Conservation (phyloP, 805 yeast species). For the Candida tallmaniae region DNA sequence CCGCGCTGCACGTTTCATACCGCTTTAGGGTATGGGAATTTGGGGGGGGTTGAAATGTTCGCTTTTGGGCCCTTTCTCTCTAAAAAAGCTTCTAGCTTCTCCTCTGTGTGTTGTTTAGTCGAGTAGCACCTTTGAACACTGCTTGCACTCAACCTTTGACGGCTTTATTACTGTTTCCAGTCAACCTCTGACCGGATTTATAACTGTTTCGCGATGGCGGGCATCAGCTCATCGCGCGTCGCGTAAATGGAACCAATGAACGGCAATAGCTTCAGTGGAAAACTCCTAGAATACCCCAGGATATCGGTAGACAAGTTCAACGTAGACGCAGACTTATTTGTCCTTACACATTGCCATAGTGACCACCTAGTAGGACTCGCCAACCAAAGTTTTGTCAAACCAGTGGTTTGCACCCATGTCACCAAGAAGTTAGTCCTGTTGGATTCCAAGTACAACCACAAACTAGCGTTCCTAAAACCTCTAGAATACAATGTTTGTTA, state of each 20-base stretch:
- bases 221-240: no score
- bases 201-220: no score
- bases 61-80: not conserved
- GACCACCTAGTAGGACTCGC: conserved; percentile 52
- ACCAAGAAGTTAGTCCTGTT: conserved; percentile 20
- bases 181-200: no score
- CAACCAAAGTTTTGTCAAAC: conserved; percentile 31
- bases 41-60: no score
- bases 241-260: no score
- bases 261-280: conserved; percentile 34
- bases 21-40: no score
- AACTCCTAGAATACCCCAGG: conserved; percentile 44
- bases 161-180: no score
- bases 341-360: conserved; percentile 50
- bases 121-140: no score
- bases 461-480: conserved; percentile 16
- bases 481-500: conserved; percentile 18
- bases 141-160: no score
- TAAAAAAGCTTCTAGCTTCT: no score
- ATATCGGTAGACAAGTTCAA: conserved; percentile 37
- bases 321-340: conserved; percentile 17
- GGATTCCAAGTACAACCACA: conserved; percentile 14
- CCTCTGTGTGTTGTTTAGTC: no score
- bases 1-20: no score
- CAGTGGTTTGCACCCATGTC: conserved; percentile 44